phyloP scores from a whole-genome alignment of 331 rosid species.

The Acacia concinna region DNA sequence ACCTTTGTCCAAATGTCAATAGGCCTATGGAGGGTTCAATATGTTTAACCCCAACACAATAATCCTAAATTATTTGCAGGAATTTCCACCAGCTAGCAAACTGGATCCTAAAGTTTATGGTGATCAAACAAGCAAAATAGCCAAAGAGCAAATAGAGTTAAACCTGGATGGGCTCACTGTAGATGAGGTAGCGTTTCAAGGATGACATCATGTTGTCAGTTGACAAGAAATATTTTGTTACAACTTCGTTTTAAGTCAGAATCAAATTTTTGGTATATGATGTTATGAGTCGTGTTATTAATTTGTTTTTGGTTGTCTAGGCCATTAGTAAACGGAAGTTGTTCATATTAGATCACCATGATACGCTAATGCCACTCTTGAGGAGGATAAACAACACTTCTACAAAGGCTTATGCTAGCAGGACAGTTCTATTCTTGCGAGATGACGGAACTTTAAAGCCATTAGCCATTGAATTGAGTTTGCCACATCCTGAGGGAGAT shows the following conservation, averaged over 20 bases:
- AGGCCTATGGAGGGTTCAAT: background rate
- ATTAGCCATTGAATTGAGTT: conserved; percentile 70
- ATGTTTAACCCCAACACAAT: background rate
- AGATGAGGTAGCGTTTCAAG: conserved; percentile 45
- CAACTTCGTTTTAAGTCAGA: background rate
- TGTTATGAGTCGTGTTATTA: background rate
- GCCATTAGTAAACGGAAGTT: conserved; percentile 54
- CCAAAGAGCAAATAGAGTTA: conserved; percentile 43
- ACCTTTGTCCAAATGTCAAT: background rate
- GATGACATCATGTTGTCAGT: background rate
- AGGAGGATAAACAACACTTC: conserved; percentile 68
- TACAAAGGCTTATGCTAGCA: conserved; percentile 60
- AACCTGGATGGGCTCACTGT: conserved; percentile 54
- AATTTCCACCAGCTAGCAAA: conserved; percentile 71
- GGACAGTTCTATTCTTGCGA: conserved; percentile 64
- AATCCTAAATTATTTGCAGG: conserved; percentile 42
- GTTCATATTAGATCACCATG: conserved; percentile 73
- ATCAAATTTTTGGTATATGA: background rate
- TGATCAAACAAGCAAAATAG: conserved; percentile 61
- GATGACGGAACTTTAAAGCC: conserved; percentile 75
- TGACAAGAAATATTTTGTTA: background rate
- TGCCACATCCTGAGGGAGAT: conserved; percentile 63
- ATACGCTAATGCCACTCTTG: conserved; percentile 61
- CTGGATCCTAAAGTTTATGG: conserved; percentile 62
- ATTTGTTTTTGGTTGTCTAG: conserved; percentile 39